These are phyloP conservation scores for Ascochyta pisi DNA, from an alignment of 2,329 filamentous ascomycete genomes.

Conservation along the genomic window DNA sequence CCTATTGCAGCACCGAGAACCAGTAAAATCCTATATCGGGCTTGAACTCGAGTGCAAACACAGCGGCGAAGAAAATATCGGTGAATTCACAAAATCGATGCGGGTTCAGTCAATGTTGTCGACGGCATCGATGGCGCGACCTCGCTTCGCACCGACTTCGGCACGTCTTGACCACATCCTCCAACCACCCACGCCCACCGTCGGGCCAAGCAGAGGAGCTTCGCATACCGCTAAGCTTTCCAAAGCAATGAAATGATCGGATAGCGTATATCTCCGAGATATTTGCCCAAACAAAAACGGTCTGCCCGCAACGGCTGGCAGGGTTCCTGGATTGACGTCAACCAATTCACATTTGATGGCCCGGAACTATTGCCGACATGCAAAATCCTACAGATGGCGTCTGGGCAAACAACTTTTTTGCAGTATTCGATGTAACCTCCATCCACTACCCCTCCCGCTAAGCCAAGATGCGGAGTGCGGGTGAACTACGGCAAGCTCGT, in stretches of 20 bases:
- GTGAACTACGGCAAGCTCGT: slow-evolving; percentile 19
- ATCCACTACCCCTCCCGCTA: slow-evolving; percentile 25
- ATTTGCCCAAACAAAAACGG: neutral
- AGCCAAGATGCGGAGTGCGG: slow-evolving; percentile 24
- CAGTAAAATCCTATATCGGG: neutral
- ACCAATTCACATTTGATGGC: neutral
- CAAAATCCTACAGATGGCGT: neutral
- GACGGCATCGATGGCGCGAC: neutral
- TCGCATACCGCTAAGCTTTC: slow-evolving; percentile 9
- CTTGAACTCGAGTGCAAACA: neutral
- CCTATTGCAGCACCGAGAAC: neutral
- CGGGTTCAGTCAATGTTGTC: neutral
- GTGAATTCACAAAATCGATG: neutral
- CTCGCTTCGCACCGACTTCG: slow-evolving; percentile 3
- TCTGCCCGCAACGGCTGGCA: neutral
- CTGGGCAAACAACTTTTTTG: slow-evolving; percentile 4
- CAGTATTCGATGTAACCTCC: slow-evolving; percentile 9
- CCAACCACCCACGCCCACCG: neutral
- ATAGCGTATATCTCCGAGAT: neutral
- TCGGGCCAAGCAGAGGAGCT: slow-evolving; percentile 9
- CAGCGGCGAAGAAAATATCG: neutral
- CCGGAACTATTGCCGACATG: slow-evolving; percentile 9
- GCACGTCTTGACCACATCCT: slow-evolving; percentile 3
- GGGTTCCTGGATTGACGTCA: slow-evolving; percentile 11
- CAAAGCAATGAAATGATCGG: slow-evolving; percentile 13